phyloP scores from a whole-genome alignment of 1,284 basidiomycete genomes.

The Ustilago trichophora region DNA sequence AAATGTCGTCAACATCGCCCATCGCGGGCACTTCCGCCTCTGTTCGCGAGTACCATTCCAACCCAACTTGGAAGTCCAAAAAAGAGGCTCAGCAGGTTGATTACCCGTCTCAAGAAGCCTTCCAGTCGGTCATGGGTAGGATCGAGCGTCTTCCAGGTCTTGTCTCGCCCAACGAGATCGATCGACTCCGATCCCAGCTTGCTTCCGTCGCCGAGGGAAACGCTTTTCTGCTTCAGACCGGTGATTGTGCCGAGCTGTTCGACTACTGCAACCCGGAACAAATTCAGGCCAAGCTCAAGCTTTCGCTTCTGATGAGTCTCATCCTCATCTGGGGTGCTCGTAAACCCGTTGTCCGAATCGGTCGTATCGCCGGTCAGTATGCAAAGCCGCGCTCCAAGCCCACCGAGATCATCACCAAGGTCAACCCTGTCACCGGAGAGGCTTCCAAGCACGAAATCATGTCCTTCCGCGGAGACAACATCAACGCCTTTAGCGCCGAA shows the following conservation, averaged over 20 bases:
- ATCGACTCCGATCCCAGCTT: slow-evolving; percentile 58
- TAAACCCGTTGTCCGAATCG: slow-evolving; percentile 59
- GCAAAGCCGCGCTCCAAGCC: slow-evolving; percentile 91
- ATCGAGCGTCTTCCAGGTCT: slow-evolving; percentile 62
- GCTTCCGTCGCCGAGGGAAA: slow-evolving; percentile 59
- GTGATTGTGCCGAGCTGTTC: slow-evolving; percentile 84
- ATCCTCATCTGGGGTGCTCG: slow-evolving; percentile 93
- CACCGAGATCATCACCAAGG: slow-evolving; percentile 73
- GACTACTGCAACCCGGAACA: slow-evolving; percentile 78
- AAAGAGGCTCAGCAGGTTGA: slow-evolving; percentile 60
- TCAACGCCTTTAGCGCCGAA: slow-evolving; percentile 79
- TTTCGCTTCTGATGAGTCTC: slow-evolving; percentile 92
- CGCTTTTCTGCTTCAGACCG: slow-evolving; percentile 93
- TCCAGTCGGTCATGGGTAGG: slow-evolving; percentile 46
- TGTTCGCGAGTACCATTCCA: slow-evolving; percentile 30
- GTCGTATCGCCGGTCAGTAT: slow-evolving; percentile 74
- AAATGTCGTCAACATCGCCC: slow-evolving; percentile 11
- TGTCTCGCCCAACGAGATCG: slow-evolving; percentile 60
- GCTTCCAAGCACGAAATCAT: slow-evolving; percentile 67
- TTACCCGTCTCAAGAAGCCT: slow-evolving; percentile 49
- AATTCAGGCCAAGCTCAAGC: slow-evolving; percentile 90
- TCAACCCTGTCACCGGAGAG: slow-evolving; percentile 32
- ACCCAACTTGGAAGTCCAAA: slow-evolving; percentile 57
- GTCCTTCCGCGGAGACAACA: slow-evolving; percentile 94
- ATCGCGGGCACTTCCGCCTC: slow-evolving; percentile 18